phyloP scores from a whole-genome alignment of 768 basidiomycete species.

The Lanmaoa pseudosensibilis region DNA sequence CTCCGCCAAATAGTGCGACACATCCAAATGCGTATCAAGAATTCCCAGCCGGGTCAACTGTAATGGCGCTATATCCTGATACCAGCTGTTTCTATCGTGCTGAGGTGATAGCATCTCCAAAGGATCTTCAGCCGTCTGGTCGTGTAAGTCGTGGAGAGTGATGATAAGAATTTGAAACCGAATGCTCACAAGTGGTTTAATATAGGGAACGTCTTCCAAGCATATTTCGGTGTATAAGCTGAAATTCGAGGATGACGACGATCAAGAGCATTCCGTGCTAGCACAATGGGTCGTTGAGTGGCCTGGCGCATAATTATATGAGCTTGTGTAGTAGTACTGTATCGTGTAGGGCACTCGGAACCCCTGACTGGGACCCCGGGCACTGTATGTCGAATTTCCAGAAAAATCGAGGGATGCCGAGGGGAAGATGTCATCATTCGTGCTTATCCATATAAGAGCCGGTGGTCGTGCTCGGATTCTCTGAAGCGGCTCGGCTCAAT shows the following conservation, averaged over 20 bases:
- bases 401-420: conserved; percentile 19
- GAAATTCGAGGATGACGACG: conserved; percentile 87
- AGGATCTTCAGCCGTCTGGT: conserved; percentile 37
- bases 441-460: conserved; percentile 11
- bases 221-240: conserved; percentile 66
- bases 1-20: conserved; percentile 53
- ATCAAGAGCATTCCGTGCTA: conserved; percentile 74
- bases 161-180: not conserved
- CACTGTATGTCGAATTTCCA: conserved; percentile 14
- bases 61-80: conserved; percentile 88
- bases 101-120: conserved; percentile 73
- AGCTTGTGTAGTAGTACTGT: not conserved
- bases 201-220: conserved; percentile 41
- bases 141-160: conserved; percentile 36
- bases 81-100: conserved; percentile 91
- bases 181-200: conserved; percentile 10
- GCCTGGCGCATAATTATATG: conserved; percentile 43
- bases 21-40: conserved; percentile 72
- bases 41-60: conserved; percentile 68
- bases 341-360: not conserved
- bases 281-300: conserved; percentile 83
- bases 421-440: conserved; percentile 12
- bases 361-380: conserved; percentile 14
- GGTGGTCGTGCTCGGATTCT: not conserved
- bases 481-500: not conserved